These are phyloP conservation scores for Axilococcus clingmanii DNA, from an alignment of 139 green algal species.

Conservation along the genomic window DNA sequence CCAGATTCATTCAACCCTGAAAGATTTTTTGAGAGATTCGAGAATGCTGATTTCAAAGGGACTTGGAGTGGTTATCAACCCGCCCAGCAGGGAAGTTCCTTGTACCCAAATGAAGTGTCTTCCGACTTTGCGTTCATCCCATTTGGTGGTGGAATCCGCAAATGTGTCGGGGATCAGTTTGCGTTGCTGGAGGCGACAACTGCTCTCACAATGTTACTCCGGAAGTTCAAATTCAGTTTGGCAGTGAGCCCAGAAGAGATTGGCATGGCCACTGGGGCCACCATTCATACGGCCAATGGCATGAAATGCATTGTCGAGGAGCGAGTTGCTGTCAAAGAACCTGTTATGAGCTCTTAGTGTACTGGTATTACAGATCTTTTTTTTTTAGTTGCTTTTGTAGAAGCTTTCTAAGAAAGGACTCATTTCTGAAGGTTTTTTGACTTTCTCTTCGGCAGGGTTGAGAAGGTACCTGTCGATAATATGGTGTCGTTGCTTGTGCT, in stretches of 20 bases:
- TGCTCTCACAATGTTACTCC: conserved; percentile 74
- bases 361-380: not conserved
- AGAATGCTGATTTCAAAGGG: conserved; percentile 39
- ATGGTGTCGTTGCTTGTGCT: conserved; percentile 83
- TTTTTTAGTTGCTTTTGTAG: conserved; percentile 26
- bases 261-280: conserved; percentile 88
- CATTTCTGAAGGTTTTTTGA: conserved; percentile 2
- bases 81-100: conserved; percentile 33
- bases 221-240: conserved; percentile 51
- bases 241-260: conserved; percentile 22
- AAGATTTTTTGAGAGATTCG: conserved; percentile 54
- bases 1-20: conserved; percentile 85
- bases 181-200: conserved; percentile 80
- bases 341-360: not conserved
- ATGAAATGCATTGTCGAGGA: conserved; percentile 42
- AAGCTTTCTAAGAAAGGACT: conserved; percentile 34
- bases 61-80: conserved; percentile 66
- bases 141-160: conserved; percentile 85
- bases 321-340: not conserved
- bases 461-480: conserved; percentile 35
- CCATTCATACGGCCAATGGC: conserved; percentile 94
- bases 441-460: conserved; percentile 13
- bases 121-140: conserved; percentile 97
- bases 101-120: conserved; percentile 93
- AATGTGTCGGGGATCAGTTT: conserved; percentile 99